Percentiles rank a stretch among this genome's conserved stretches.
phyloP scores from a whole-genome alignment of 176 grass and related monocot species.

The Zoysia pacifica region DNA sequence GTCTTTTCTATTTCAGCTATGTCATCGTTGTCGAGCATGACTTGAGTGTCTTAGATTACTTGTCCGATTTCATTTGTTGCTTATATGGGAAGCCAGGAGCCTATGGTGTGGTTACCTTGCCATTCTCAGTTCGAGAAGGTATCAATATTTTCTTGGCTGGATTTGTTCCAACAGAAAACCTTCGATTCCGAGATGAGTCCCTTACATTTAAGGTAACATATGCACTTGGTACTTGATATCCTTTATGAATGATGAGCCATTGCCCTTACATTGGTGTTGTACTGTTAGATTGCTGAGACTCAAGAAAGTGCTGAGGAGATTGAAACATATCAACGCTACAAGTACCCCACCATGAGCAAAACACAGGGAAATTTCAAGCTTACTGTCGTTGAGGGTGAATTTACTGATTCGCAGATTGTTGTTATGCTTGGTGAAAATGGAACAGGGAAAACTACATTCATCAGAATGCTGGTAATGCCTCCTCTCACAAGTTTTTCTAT shows the following conservation, averaged over 20 bases:
- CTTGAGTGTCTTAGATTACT: constrained; percentile 83
- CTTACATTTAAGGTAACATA: constrained; percentile 77
- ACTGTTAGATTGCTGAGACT: constrained; percentile 68
- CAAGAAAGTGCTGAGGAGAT: constrained; percentile 81
- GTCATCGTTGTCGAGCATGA: constrained; percentile 89
- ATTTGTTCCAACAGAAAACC: constrained; percentile 88
- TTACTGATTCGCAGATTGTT: constrained; percentile 85
- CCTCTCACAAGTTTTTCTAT: not conserved
- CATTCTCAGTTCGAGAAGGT: constrained; percentile 77
- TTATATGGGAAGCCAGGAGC: constrained; percentile 93
- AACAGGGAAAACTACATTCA: constrained; percentile 88
- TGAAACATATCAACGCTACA: constrained; percentile 71
- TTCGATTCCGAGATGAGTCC: constrained; percentile 74
- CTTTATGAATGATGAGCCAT: not conserved
- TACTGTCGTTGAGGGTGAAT: constrained; percentile 67
- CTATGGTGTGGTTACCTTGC: constrained; percentile 84
- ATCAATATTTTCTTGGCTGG: constrained; percentile 80
- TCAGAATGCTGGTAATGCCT: constrained; percentile 64
- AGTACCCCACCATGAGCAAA: constrained; percentile 92
- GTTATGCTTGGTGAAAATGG: constrained; percentile 92
- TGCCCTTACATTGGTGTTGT: constrained; percentile 3
- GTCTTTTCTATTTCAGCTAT: constrained; percentile 58
- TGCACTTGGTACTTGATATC: not conserved
- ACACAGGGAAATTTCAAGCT: constrained; percentile 82
- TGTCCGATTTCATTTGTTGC: constrained; percentile 95